Percentiles rank a stretch among this genome's conserved stretches.
Conservation (phyloP, 1,284 basidiomycete genomes). For the Stereum hirsutum region DNA sequence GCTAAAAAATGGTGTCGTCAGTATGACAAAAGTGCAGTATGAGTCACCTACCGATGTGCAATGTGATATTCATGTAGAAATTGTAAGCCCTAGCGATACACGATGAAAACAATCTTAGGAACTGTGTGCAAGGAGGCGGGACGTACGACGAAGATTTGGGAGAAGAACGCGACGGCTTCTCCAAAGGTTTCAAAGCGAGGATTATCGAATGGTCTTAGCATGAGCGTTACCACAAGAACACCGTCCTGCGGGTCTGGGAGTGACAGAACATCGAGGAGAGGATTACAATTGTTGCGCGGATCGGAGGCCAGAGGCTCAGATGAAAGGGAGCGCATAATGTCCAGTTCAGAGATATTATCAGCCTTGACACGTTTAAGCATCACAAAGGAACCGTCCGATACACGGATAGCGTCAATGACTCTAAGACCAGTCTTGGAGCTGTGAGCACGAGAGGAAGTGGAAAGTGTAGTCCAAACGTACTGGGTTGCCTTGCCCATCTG, state of each 20-base stretch:
- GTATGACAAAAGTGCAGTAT: neutral
- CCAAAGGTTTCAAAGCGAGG: conserved; percentile 18
- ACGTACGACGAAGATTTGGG: conserved; percentile 20
- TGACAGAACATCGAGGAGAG: conserved; percentile 14
- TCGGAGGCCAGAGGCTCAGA: conserved; percentile 11
- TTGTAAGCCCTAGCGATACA: conserved; percentile 12
- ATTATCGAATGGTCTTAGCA: conserved; percentile 13
- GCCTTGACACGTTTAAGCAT: conserved; percentile 14
- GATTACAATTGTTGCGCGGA: conserved; percentile 19
- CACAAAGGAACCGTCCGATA: conserved; percentile 13
- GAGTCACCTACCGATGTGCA: conserved; percentile 14
- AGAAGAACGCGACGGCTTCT: conserved; percentile 20
- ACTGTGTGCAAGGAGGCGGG: too few relatives aligned
- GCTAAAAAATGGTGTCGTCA: conserved; percentile 14
- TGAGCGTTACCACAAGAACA: conserved; percentile 18
- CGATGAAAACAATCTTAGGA: neutral
- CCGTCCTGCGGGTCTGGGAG: conserved; percentile 9
- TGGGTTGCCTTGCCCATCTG: conserved; percentile 12
- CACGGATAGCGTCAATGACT: conserved; percentile 14
- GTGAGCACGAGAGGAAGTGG: too few relatives aligned
- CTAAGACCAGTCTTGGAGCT: too few relatives aligned
- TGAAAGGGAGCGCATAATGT: conserved; percentile 13
- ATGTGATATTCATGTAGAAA: conserved; percentile 17
- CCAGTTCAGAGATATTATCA: conserved; percentile 7
- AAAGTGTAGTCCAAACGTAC: too few relatives aligned